Conservation (phyloP, 2,329 filamentous ascomycete species). For the Arthrobotrys musiformis region DNA sequence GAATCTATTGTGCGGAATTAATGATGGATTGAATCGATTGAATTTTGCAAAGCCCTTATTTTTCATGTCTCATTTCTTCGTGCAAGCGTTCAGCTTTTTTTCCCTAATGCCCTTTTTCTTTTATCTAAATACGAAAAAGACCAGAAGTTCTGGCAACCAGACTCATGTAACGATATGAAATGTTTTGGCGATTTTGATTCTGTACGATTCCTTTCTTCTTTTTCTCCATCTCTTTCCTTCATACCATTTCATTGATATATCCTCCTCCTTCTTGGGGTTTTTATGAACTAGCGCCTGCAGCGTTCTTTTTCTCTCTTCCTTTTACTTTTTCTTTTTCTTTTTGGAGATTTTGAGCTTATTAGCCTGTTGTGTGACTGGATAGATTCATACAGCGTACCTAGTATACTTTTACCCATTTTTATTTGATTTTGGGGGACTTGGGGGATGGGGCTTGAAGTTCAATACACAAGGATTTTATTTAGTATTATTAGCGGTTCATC, state of each 20-base stretch:
- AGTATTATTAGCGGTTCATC: too few species aligned
- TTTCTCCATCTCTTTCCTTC: neutral
- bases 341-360: neutral
- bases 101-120: slow-evolving; percentile 8
- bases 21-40: slow-evolving; percentile 11
- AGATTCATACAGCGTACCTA: slow-evolving; percentile 36
- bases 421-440: neutral
- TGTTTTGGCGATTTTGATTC: slow-evolving; percentile 32
- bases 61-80: neutral
- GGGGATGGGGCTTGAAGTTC: slow-evolving; percentile 7
- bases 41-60: neutral
- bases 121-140: slow-evolving; percentile 9
- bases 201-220: slow-evolving; percentile 12
- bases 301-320: neutral
- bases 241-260: slow-evolving; percentile 14
- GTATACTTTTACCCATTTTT: neutral
- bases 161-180: slow-evolving; percentile 48
- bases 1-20: slow-evolving; percentile 8
- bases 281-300: neutral
- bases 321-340: neutral
- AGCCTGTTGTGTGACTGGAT: slow-evolving; percentile 38
- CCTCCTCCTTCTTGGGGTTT: neutral
- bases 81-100: neutral
- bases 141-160: neutral
- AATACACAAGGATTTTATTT: too few species aligned